phyloP scores from a whole-genome alignment of 306 rosid genomes.

The Vigna hirtella region DNA sequence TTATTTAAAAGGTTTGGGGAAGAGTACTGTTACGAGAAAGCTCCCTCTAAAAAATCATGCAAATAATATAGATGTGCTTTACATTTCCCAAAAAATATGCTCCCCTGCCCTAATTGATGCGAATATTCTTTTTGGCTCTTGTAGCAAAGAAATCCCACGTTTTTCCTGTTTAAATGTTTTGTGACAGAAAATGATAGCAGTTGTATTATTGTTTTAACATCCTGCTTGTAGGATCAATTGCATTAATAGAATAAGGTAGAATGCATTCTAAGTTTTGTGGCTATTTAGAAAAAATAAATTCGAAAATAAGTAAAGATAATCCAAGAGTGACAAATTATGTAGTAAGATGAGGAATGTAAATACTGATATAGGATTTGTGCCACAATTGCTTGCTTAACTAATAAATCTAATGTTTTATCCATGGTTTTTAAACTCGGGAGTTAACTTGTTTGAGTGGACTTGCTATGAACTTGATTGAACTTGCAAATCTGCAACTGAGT shows the following conservation, averaged over 20 bases:
- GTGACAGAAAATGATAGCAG: background rate
- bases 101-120: background rate
- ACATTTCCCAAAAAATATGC: background rate
- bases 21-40: background rate
- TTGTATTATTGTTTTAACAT: background rate
- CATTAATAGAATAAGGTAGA: background rate
- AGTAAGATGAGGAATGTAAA: background rate
- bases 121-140: background rate
- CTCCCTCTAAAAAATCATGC: background rate
- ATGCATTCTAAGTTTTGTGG: background rate
- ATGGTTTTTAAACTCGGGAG: too few relatives aligned
- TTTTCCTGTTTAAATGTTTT: background rate
- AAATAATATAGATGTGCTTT: background rate
- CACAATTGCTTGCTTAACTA: background rate
- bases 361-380: background rate
- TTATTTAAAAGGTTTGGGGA: background rate
- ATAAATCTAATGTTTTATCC: background rate
- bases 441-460: too few relatives aligned
- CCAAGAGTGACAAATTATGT: background rate
- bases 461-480: too few relatives aligned
- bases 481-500: too few relatives aligned
- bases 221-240: slow-evolving; percentile 4
- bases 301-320: slow-evolving; percentile 12
- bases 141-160: background rate
- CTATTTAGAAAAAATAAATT: background rate